Conservation (phyloP, 176 grass and related monocot genomes). For the Avena atlantica region DNA sequence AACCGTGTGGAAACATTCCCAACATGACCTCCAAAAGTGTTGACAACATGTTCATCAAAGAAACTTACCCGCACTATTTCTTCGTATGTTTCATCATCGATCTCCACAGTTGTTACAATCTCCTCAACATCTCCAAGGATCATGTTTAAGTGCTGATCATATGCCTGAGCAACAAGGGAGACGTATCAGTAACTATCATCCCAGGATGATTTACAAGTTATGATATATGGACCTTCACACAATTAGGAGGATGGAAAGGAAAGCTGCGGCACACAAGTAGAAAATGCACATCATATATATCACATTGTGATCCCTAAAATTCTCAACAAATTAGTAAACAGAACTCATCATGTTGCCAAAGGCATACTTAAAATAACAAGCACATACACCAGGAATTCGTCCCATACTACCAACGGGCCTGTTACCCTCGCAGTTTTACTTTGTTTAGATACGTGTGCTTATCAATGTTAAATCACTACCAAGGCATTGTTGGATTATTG, state of each 20-base stretch:
- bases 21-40: background rate
- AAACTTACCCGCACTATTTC: constrained; percentile 90
- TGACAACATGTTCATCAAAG: background rate
- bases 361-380: background rate
- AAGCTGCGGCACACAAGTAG: background rate
- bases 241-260: background rate
- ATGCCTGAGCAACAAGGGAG: constrained; percentile 62
- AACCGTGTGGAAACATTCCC: background rate
- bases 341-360: background rate
- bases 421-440: background rate
- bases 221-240: background rate
- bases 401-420: background rate
- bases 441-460: background rate
- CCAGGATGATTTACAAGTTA: background rate
- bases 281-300: background rate
- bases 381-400: background rate
- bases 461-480: background rate
- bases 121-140: constrained; percentile 99
- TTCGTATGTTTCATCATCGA: constrained; percentile 99
- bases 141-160: constrained; percentile 99
- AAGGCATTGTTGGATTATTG: background rate
- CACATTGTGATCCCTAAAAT: background rate
- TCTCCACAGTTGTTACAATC: constrained; percentile 89
- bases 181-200: background rate
- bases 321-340: background rate